A percentile compares a stretch with the other conserved stretches of the same genome.
These are phyloP conservation scores for Martiniozyma asiatica DNA, from an alignment of 1,139 yeast genomes.

Conservation along the genomic window DNA sequence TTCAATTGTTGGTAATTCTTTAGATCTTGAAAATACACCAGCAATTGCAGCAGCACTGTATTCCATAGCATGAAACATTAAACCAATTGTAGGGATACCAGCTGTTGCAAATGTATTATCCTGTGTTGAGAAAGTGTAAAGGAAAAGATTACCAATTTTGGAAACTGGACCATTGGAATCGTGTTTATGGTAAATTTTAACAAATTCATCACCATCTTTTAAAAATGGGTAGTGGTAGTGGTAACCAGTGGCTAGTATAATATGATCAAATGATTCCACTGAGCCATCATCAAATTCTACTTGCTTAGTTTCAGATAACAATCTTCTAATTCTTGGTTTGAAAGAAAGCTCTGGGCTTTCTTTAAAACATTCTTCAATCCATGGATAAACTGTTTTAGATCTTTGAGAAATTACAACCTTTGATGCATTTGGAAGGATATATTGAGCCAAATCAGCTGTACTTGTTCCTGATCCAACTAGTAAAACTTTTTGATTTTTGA, in stretches of 20 bases:
- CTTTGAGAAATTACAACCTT: constrained; percentile 11
- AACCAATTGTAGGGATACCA: constrained; percentile 30
- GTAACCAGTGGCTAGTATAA: constrained; percentile 38
- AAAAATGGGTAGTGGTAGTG: constrained; percentile 31
- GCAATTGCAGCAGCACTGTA: constrained; percentile 35
- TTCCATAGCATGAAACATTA: constrained; percentile 34
- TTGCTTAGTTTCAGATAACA: constrained; percentile 9
- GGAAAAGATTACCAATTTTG: constrained; percentile 25
- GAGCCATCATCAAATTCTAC: constrained; percentile 29
- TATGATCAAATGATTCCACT: constrained; percentile 24
- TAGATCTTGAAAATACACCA: constrained; percentile 31
- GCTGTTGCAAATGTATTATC: constrained; percentile 34
- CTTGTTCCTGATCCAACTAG: constrained; percentile 41
- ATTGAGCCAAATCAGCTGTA: constrained; percentile 41
- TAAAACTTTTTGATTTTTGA: constrained; percentile 26
- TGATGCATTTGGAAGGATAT: constrained; percentile 26
- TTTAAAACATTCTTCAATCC: constrained; percentile 13
- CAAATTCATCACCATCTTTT: constrained; percentile 8
- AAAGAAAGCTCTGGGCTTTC: constrained; percentile 10
- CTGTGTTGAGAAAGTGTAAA: constrained; percentile 28
- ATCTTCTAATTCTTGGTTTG: constrained; percentile 14
- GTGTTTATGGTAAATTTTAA: constrained; percentile 7
- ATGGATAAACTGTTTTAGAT: constrained; percentile 10
- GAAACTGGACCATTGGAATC: constrained; percentile 9
- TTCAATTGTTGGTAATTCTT: constrained; percentile 16